These are phyloP conservation scores for Mycena sp. DNA, from an alignment of 1,284 basidiomycete species.

Conservation along the genomic window DNA sequence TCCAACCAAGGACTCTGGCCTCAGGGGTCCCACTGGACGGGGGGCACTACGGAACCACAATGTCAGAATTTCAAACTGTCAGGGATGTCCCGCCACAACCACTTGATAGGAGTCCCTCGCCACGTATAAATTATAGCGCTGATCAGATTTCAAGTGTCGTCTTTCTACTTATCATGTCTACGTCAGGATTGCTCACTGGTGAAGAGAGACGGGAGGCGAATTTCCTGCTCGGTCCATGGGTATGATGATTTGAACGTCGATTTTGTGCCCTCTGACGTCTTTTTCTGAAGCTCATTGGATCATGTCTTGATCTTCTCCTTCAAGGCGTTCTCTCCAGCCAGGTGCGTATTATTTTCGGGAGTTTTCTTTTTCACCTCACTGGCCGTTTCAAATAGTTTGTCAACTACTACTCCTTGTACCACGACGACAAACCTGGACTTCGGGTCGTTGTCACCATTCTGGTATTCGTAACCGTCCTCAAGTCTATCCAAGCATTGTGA, in stretches of 20 bases:
- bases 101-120: no score
- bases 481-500: conserved; percentile 41
- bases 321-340: conserved; percentile 30
- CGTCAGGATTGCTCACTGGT: conserved; percentile 1
- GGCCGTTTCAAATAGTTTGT: conserved; percentile 34
- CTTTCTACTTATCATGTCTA: no score
- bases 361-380: not conserved
- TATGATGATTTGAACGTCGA: no score
- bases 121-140: no score
- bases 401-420: not conserved
- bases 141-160: no score
- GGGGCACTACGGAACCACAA: no score
- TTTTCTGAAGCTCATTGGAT: conserved; percentile 26
- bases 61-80: no score
- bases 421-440: not conserved
- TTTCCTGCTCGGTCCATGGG: no score
- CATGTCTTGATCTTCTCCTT: conserved; percentile 41
- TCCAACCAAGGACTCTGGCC: no score
- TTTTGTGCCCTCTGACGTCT: no score
- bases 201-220: not conserved
- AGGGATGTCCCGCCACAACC: no score
- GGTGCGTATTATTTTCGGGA: not conserved
- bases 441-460: not conserved
- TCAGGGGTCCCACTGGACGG: no score
- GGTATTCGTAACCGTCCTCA: not conserved